Evolutionary conservation across 305 asterid genomes (phyloP).

Genomic region (Fraxinus ornus): DNA sequence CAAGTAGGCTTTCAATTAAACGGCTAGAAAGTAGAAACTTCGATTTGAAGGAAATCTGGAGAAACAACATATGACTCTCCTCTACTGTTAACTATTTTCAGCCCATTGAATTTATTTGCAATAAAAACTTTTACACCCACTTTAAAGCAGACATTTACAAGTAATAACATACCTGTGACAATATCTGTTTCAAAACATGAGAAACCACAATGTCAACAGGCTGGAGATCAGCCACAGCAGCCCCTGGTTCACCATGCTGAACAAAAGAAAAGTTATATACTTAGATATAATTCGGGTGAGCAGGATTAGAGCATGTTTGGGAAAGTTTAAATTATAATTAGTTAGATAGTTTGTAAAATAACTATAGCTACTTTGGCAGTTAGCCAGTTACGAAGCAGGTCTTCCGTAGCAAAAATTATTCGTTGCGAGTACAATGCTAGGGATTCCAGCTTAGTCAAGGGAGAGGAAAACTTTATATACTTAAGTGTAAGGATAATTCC

Average conservation of each 20-base stretch:
- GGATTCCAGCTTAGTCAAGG: not conserved
- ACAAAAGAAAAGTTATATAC: slow-evolving; percentile 19
- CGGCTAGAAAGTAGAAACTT: not conserved
- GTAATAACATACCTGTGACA: slow-evolving; percentile 60
- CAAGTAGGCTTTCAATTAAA: not conserved
- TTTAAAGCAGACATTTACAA: not conserved
- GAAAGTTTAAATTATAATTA: not conserved
- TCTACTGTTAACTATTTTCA: not conserved
- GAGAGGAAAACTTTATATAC: not conserved
- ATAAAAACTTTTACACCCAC: not conserved
- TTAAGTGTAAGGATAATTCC: not conserved
- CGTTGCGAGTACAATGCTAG: not conserved
- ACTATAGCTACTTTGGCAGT: not conserved
- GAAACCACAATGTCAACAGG: slow-evolving; percentile 87
- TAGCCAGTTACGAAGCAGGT: not conserved
- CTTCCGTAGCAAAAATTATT: not conserved
- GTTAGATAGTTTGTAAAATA: not conserved
- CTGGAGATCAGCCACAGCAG: slow-evolving; percentile 93
- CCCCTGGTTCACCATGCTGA: slow-evolving; percentile 99
- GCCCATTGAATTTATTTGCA: not conserved
- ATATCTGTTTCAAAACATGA: slow-evolving; percentile 82
- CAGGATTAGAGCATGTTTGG: not conserved
- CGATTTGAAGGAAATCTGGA: not conserved
- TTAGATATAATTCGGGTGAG: not conserved
- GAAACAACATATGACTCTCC: not conserved